Conservation (phyloP, 352 stramenopile genomes). For the Plasmopara halstedii region DNA sequence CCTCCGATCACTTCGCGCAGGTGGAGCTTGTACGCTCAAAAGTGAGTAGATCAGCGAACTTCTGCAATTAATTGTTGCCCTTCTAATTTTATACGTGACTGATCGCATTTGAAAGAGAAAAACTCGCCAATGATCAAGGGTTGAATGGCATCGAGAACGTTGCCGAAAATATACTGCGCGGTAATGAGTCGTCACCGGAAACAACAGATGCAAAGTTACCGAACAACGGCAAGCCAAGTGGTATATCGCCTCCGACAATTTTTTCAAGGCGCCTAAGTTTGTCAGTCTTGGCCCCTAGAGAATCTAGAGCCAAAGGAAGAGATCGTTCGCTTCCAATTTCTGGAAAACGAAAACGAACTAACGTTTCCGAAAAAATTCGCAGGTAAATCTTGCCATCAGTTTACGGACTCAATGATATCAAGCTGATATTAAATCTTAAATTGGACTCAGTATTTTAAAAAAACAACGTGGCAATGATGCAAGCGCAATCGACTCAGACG, state of each 20-base stretch:
- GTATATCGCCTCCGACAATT: slow-evolving; percentile 27
- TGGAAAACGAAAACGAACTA: slow-evolving; percentile 20
- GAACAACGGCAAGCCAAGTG: slow-evolving; percentile 21
- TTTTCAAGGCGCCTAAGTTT: slow-evolving; percentile 29
- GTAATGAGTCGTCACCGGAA: slow-evolving; percentile 28
- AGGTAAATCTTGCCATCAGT: slow-evolving; percentile 20
- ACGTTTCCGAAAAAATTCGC: slow-evolving; percentile 32
- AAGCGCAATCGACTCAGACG: neutral
- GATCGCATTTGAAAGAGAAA: slow-evolving; percentile 23
- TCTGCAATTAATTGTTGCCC: slow-evolving; percentile 11
- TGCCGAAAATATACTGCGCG: slow-evolving; percentile 63
- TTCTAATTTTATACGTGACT: slow-evolving; percentile 3
- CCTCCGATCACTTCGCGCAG: slow-evolving; percentile 32
- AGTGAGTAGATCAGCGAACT: slow-evolving; percentile 27
- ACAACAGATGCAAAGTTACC: slow-evolving; percentile 25
- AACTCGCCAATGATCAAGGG: slow-evolving; percentile 25
- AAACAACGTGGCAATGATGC: slow-evolving; percentile 33
- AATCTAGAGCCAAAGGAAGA: slow-evolving; percentile 17
- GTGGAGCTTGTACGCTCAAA: slow-evolving; percentile 63
- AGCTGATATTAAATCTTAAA: neutral
- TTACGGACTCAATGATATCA: neutral
- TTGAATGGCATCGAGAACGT: slow-evolving; percentile 70
- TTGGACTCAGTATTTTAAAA: slow-evolving; percentile 52
- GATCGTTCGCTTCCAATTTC: slow-evolving; percentile 9
- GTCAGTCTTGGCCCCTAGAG: slow-evolving; percentile 17